phyloP scores from a whole-genome alignment of 2,329 filamentous ascomycete species.

The Trichophyton mentagrophytes region DNA sequence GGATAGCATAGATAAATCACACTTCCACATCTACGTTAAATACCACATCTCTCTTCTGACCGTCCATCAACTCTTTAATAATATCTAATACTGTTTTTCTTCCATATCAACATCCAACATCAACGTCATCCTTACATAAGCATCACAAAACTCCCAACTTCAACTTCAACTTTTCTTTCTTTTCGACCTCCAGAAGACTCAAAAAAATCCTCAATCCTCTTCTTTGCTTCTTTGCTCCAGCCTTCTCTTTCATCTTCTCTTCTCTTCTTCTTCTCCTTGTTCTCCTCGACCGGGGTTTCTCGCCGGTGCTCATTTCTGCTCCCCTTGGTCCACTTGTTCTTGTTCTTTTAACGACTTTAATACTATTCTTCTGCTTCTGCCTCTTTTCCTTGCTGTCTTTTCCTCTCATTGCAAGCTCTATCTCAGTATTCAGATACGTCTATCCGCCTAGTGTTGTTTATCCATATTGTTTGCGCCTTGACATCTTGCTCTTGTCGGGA shows the following conservation, averaged over 20 bases:
- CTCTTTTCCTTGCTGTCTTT: background rate
- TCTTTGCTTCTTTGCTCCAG: too few species aligned
- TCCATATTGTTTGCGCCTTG: background rate
- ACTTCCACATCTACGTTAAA: too few species aligned
- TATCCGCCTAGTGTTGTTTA: background rate
- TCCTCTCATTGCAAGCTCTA: background rate
- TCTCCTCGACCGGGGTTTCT: background rate
- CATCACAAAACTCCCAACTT: background rate
- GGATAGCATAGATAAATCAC: constrained; percentile 18
- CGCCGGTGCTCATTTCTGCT: constrained; percentile 3
- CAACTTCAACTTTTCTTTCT: constrained; percentile 4
- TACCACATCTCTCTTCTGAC: too few species aligned
- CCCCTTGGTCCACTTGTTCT: constrained; percentile 6
- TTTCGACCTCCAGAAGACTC: background rate
- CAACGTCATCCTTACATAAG: constrained; percentile 1
- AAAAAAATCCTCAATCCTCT: too few species aligned
- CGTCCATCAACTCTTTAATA: background rate
- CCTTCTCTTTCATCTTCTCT: background rate
- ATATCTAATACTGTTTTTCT: background rate
- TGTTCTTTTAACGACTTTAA: constrained; percentile 5
- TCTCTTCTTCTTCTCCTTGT: constrained; percentile 3
- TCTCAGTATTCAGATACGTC: background rate
- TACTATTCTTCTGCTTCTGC: background rate
- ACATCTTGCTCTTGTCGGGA: too few species aligned
- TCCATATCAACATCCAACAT: background rate